phyloP scores from a whole-genome alignment of 1,284 basidiomycete genomes.

The Apiotrichum gracile region DNA sequence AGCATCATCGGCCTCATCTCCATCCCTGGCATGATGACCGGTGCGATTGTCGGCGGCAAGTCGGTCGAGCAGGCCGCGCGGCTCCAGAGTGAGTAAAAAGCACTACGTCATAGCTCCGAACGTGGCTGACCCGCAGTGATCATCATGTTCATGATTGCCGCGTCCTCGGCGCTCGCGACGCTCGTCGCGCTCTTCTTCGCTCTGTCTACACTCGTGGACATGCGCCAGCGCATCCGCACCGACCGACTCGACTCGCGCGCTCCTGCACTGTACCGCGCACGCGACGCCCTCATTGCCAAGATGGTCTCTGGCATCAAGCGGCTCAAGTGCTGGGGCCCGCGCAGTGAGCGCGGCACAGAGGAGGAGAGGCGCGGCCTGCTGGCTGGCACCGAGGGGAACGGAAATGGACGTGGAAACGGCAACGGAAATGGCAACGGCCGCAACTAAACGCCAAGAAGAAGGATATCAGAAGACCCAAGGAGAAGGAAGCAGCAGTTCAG shows the following conservation, averaged over 20 bases:
- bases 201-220: conserved; percentile 61
- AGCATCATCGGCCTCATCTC: conserved; percentile 73
- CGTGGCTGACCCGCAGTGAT: conserved; percentile 52
- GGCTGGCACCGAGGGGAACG: neutral
- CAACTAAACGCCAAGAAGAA: no score
- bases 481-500: no score
- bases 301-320: neutral
- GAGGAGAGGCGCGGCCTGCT: conserved; percentile 15
- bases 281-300: conserved; percentile 1
- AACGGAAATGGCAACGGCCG: neutral
- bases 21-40: conserved; percentile 73
- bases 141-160: conserved; percentile 85
- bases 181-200: conserved; percentile 60
- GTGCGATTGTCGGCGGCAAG: conserved; percentile 76
- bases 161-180: conserved; percentile 62
- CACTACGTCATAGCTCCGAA: neutral
- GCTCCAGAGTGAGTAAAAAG: conserved; percentile 56
- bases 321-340: conserved; percentile 8
- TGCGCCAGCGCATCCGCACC: conserved; percentile 60
- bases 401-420: neutral
- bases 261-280: conserved; percentile 53
- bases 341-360: conserved; percentile 10
- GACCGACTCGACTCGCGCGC: conserved; percentile 58
- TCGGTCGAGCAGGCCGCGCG: conserved; percentile 75
- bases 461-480: no score